Conservation (phyloP, 495 filamentous ascomycete species). For the Immersiella caudata region DNA sequence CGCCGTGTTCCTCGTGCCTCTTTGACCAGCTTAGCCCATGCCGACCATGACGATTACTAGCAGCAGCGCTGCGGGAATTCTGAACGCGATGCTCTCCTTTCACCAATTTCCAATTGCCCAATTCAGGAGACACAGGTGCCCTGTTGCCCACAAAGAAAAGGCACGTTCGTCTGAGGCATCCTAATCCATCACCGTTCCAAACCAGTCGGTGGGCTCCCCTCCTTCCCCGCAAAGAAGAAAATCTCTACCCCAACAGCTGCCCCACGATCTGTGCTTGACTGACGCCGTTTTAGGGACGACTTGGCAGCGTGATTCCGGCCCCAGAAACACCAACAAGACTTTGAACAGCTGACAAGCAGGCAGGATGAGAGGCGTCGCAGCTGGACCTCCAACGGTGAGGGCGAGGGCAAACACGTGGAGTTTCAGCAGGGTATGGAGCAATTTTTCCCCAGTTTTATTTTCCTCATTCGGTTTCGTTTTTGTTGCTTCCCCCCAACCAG, state of each 20-base stretch:
- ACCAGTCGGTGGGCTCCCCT: not conserved
- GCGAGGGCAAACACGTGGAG: conserved; percentile 35
- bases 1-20: not conserved
- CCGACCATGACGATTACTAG: not conserved
- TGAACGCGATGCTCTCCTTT: not conserved
- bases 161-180: not conserved
- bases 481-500: conserved; percentile 10
- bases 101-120: not conserved
- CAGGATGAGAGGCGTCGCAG: conserved; percentile 40
- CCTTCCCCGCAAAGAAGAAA: not conserved
- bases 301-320: not conserved
- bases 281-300: conserved; percentile 1
- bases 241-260: not conserved
- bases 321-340: not conserved
- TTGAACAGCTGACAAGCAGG: not conserved
- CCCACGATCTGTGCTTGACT: not conserved
- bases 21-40: not conserved
- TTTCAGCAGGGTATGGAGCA: conserved; percentile 39
- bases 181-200: not conserved
- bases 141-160: not conserved
- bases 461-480: conserved; percentile 15
- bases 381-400: conserved; percentile 33
- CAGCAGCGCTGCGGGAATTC: not conserved
- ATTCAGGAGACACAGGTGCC: not conserved
- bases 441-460: conserved; percentile 12